phyloP scores from a whole-genome alignment of 345 rosid species.

The Melaleuca quinquenervia region DNA sequence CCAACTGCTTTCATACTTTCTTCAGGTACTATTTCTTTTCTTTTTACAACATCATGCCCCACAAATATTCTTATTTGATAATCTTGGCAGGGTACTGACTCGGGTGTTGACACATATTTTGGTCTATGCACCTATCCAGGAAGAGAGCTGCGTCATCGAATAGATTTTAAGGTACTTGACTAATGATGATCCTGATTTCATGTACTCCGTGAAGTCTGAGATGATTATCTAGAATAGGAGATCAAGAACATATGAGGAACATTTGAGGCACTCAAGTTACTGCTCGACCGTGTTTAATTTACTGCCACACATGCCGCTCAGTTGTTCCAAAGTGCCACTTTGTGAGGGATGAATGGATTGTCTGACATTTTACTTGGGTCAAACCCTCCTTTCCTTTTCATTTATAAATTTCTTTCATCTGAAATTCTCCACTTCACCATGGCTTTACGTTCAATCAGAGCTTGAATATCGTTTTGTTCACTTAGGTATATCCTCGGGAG shows the following conservation, averaged over 20 bases:
- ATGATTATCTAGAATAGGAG: neutral
- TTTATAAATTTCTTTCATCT: neutral
- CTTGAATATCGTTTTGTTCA: neutral
- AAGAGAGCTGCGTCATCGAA: constrained; percentile 63
- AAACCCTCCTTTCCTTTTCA: neutral
- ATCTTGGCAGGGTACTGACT: constrained; percentile 56
- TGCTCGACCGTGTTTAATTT: neutral
- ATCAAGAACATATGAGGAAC: neutral
- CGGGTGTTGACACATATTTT: constrained; percentile 93
- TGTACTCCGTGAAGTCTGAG: neutral
- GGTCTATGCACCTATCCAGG: constrained; percentile 90
- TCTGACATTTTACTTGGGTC: neutral
- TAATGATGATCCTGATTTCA: neutral
- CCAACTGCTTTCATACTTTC: neutral
- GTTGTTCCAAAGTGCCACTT: neutral
- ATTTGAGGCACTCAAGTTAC: neutral
- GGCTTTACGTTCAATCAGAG: neutral
- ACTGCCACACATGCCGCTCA: neutral
- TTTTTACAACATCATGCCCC: neutral
- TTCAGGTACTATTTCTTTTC: neutral
- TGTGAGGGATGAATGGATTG: neutral
- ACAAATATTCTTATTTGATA: neutral
- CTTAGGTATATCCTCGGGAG: constrained; percentile 81
- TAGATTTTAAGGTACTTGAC: constrained; percentile 70
- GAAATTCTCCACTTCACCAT: neutral